Evolutionary conservation across 2,329 filamentous ascomycete species (phyloP), one percentile per base, ranked within the genome.

Genomic region (Xylariaceae sp.): DNA sequence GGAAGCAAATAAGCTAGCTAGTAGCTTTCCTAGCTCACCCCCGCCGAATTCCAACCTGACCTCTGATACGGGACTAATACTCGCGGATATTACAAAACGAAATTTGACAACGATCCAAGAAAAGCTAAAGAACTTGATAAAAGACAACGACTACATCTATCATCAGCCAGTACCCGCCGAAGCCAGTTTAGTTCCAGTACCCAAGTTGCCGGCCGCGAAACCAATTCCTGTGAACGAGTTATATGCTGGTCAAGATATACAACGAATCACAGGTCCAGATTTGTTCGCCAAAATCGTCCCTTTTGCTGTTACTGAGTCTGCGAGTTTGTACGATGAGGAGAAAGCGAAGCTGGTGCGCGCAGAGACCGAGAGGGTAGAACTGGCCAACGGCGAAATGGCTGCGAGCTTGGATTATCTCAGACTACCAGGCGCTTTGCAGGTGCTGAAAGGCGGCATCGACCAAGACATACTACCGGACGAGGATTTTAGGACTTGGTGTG

Each of bases 81-180:
- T 99, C 31, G 79, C 85, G n/a, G 92, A 96, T 29, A 84, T 96
- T 63, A 88, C 91, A 14, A 96, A 92, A 73, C 86, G 92, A 60
- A 94, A 98, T 67, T 76, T 90, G 24, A 81, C 89, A 0, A 88
- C 86, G 28, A 88, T 96, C 3, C 90, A 96, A 71, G 90, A 94
- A 60, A 93, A 90, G 72, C 78, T 96, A 19, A 79, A 80, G 16
- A 87, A 91, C 59, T 82, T 93, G 46, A 82, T 84, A 65, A 96
- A 96, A 69, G 95, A 99, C 74, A 99, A 99, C 66, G 95, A 99
- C 72, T 98, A 95, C 74, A 96, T 99, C 71, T 99, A 99, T 71
- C 95, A 99, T 72, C 92, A 98, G 67, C 88, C 87, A 1, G 88
- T 99, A 1, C 94, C 95, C 0, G 87, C 88, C 8, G 92, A 97